Evolutionary conservation across 345 rosid genomes (phyloP).

Genomic region (Pugionium dolabratum): DNA sequence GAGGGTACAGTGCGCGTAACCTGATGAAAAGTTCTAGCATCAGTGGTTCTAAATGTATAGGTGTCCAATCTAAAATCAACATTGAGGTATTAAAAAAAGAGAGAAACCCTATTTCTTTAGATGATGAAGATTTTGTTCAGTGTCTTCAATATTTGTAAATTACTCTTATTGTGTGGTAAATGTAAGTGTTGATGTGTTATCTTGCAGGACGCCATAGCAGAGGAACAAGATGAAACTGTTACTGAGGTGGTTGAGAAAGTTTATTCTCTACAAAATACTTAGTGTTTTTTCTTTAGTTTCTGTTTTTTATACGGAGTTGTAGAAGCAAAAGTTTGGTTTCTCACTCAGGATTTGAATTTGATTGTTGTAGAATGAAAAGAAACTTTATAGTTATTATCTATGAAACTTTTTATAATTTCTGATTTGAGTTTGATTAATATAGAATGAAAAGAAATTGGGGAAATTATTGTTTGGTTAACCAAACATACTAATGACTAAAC

Average conservation of each 20-base stretch:
- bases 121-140: not conserved
- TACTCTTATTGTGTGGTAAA: not conserved
- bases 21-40: conserved; percentile 89
- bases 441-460: no score
- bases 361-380: no score
- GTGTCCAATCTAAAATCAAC: conserved; percentile 48
- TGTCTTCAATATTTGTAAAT: not conserved
- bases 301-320: conserved; percentile 12
- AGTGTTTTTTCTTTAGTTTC: not conserved
- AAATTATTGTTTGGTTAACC: no score
- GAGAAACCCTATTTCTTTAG: conserved; percentile 36
- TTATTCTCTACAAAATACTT: conserved; percentile 46
- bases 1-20: conserved; percentile 57
- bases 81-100: no score
- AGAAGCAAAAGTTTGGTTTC: conserved; percentile 23
- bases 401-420: no score
- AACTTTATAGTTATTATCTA: no score
- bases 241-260: conserved; percentile 53
- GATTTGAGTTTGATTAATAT: no score
- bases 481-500: conserved; percentile 2
- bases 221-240: conserved; percentile 48
- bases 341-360: no score
- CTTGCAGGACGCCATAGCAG: conserved; percentile 48
- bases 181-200: not conserved
- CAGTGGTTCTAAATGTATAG: conserved; percentile 88